Evolutionary conservation across 768 basidiomycete species (phyloP).

Genomic region (Mycena filopes): DNA sequence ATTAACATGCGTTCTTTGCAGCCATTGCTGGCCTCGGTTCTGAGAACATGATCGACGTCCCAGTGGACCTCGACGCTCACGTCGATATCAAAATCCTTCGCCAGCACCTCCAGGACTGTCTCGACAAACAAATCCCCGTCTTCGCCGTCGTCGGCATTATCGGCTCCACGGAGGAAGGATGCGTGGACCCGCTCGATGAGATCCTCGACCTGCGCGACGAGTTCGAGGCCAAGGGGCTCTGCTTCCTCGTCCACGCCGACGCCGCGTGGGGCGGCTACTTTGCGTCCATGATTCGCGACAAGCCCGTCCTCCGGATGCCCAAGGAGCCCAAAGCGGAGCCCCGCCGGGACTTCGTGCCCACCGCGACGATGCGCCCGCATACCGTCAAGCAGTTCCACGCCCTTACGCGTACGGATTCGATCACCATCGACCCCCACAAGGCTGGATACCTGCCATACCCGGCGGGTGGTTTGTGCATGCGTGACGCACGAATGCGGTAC

Average conservation of each 20-base stretch:
- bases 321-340: conserved; percentile 15
- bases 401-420: conserved; percentile 28
- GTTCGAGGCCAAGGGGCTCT: conserved; percentile 45
- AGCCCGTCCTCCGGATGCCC: conserved; percentile 10
- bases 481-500: conserved; percentile 49
- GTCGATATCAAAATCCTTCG: conserved; percentile 45
- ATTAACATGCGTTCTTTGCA: conserved; percentile 30
- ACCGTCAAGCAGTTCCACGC: conserved; percentile 31
- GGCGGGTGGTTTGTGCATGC: conserved; percentile 53
- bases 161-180: conserved; percentile 57
- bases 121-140: conserved; percentile 45
- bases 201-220: conserved; percentile 48
- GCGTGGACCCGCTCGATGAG: conserved; percentile 52
- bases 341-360: conserved; percentile 37
- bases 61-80: conserved; percentile 50
- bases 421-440: conserved; percentile 56
- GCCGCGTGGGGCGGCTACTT: conserved; percentile 63
- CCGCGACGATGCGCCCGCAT: conserved; percentile 40
- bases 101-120: conserved; percentile 40
- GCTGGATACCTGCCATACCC: conserved; percentile 56
- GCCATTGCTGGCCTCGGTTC: conserved; percentile 57
- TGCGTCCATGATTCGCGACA: conserved; percentile 42
- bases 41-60: conserved; percentile 47
- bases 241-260: conserved; percentile 56
- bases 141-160: conserved; percentile 57